Percentiles rank a stretch among this genome's conserved stretches.
These are phyloP conservation scores for Ogataea corticis DNA, from an alignment of 805 yeast species.

Conservation along the genomic window DNA sequence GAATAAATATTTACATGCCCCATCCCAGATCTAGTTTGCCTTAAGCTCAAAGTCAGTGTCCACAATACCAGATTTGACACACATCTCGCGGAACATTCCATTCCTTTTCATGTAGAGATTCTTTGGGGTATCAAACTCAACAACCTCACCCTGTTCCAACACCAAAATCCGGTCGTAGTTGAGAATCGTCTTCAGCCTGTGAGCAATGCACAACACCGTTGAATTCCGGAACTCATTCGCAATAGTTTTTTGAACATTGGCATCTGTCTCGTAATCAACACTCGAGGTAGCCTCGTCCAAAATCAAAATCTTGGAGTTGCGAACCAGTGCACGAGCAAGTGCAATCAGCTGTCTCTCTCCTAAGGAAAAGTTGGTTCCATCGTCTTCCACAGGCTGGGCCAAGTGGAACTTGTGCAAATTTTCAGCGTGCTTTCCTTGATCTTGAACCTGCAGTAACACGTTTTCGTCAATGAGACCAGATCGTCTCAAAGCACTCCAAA, in stretches of 20 bases:
- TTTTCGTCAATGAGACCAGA: constrained; percentile 52
- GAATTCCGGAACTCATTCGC: constrained; percentile 57
- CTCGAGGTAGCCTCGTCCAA: constrained; percentile 79
- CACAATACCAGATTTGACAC: constrained; percentile 47
- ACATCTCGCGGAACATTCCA: constrained; percentile 55
- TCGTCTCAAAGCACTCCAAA: constrained; percentile 62
- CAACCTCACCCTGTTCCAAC: constrained; percentile 54
- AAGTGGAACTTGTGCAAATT: constrained; percentile 60
- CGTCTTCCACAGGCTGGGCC: constrained; percentile 60
- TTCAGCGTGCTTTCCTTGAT: constrained; percentile 33
- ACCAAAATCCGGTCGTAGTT: constrained; percentile 61
- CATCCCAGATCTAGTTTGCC: too few species aligned
- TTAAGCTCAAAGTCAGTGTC: constrained; percentile 36
- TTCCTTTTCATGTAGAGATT: constrained; percentile 39
- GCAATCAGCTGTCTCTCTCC: constrained; percentile 75
- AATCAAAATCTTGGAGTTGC: constrained; percentile 59
- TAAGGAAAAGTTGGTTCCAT: constrained; percentile 67
- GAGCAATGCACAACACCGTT: constrained; percentile 74
- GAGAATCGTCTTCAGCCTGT: constrained; percentile 63
- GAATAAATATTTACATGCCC: too few species aligned
- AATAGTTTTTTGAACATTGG: constrained; percentile 61
- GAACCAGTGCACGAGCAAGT: constrained; percentile 68
- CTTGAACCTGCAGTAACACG: constrained; percentile 34
- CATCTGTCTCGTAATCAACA: constrained; percentile 74
- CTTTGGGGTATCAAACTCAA: constrained; percentile 56